Percentiles rank a stretch among this genome's conserved stretches.
Conservation (phyloP, 371 early-diverging fungal species). For the Mucor mucedo region DNA sequence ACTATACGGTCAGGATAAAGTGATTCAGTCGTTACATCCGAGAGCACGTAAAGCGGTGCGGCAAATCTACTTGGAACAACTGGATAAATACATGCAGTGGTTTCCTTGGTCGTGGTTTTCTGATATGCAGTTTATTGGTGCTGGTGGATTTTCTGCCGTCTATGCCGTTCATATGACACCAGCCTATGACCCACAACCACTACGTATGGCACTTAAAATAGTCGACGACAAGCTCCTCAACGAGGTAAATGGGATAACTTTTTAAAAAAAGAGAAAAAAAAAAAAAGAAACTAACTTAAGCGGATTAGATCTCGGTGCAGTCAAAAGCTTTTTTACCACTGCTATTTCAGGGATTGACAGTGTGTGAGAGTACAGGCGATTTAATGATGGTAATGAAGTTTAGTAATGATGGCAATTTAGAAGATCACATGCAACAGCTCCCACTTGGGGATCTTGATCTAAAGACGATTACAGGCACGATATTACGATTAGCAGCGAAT, state of each 20-base stretch:
- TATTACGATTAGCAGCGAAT: slow-evolving; percentile 45
- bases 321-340: slow-evolving; percentile 52
- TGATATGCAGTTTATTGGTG: slow-evolving; percentile 55
- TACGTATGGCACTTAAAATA: slow-evolving; percentile 46
- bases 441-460: slow-evolving; percentile 52
- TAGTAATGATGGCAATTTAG: slow-evolving; percentile 52
- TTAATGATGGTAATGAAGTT: slow-evolving; percentile 58
- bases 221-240: slow-evolving; percentile 55
- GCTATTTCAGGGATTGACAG: slow-evolving; percentile 51
- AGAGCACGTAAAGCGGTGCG: slow-evolving; percentile 43
- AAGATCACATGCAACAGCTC: slow-evolving; percentile 51
- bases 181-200: slow-evolving; percentile 45
- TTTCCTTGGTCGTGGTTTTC: slow-evolving; percentile 57
- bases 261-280: background rate
- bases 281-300: background rate
- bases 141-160: slow-evolving; percentile 56
- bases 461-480: slow-evolving; percentile 54
- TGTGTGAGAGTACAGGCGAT: slow-evolving; percentile 56
- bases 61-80: slow-evolving; percentile 40
- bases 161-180: slow-evolving; percentile 44
- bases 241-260: slow-evolving; percentile 30
- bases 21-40: slow-evolving; percentile 38
- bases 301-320: slow-evolving; percentile 55
- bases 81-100: slow-evolving; percentile 54
- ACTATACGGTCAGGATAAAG: slow-evolving; percentile 40